A percentile compares a stretch with the other conserved stretches of the same genome.
phyloP scores from a whole-genome alignment of 1,284 basidiomycete species.

The Apiotrichum sp. region DNA sequence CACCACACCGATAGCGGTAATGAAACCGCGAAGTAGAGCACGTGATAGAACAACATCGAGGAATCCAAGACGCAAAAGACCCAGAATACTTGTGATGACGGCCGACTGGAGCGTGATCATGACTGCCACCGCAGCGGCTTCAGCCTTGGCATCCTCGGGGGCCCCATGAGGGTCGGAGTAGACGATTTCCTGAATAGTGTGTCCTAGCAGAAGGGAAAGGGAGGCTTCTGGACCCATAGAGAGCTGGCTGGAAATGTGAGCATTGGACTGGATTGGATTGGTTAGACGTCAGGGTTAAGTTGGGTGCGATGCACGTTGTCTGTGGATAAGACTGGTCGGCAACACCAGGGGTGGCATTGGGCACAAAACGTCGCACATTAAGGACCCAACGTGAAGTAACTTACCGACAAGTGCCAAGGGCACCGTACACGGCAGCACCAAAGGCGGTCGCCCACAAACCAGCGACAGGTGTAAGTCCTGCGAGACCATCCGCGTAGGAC shows the following conservation, averaged over 20 bases:
- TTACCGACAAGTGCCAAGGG: constrained; percentile 68
- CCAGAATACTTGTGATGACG: constrained; percentile 77
- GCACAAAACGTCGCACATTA: no score
- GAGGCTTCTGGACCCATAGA: constrained; percentile 81
- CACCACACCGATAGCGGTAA: constrained; percentile 45
- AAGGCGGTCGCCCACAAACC: constrained; percentile 80
- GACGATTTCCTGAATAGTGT: constrained; percentile 66
- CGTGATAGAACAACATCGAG: constrained; percentile 90
- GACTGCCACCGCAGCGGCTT: constrained; percentile 56
- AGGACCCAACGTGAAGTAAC: constrained; percentile 14
- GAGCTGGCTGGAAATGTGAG: constrained; percentile 41
- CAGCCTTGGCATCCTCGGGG: constrained; percentile 50
- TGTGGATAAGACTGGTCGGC: no score
- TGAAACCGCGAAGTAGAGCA: constrained; percentile 75
- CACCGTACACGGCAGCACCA: constrained; percentile 72
- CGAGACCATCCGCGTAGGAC: constrained; percentile 81
- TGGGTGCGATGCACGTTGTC: no score
- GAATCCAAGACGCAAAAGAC: constrained; percentile 83
- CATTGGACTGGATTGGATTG: no score
- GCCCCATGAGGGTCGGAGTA: constrained; percentile 58
- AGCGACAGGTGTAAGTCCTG: constrained; percentile 69
- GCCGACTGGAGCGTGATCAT: constrained; percentile 81
- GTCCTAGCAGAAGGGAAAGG: constrained; percentile 78
- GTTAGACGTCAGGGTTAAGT: no score
- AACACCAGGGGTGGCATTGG: no score